Evolutionary conservation across 139 green algal genomes (phyloP), one percentile per base, ranked within the genome.

Genomic region (Gonium pectorale): DNA sequence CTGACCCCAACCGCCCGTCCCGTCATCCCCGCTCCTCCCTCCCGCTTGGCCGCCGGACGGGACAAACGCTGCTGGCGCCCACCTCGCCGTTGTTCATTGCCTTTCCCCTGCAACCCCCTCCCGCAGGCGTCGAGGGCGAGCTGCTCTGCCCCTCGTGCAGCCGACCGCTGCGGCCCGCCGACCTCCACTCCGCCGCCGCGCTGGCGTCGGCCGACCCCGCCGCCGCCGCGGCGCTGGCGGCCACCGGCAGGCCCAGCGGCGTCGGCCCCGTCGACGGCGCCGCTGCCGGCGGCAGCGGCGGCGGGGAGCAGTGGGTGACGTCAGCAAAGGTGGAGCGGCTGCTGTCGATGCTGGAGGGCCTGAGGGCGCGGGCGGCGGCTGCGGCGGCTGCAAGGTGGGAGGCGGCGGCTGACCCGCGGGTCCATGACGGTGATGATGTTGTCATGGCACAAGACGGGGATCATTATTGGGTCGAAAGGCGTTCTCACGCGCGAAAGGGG

Each of bases 141-240:
- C 90, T 93, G 71, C 40, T 79, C 19, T 94, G 93, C 63, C 63
- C 79, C 29, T 62, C 73, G 38, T 95, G 93, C 71, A 69, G 38
- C 67, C 40, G 66, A 13, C 33, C 81, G 31, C 69, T 95, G 38
- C 41, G 74, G 35, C 54, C 52, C 2, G 60, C 43, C 0, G 84
- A 94, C 59, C 80, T 92, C 35, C 90, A 90, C 86, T 73, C 60
- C 5, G 81, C 80, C 0, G 84, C 75, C 2, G 94, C 94, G 19
- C 83, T 96, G 46, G 77, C 85, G 52, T 89, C 88, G 13, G 86
- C 73, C 40, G 79, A 83, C 41, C 85, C 54, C 0, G 67, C 80
- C 38, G 73, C 49, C 13, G 71, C 22, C 67, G 4, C 33, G 17
- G 52, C 63, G n/a, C 17, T 64, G 7, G 33, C 37, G 29, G 46